Evolutionary conservation across 2,329 filamentous ascomycete species (phyloP), one percentile per base, ranked within the genome.

Genomic region (Xylaria sp.): DNA sequence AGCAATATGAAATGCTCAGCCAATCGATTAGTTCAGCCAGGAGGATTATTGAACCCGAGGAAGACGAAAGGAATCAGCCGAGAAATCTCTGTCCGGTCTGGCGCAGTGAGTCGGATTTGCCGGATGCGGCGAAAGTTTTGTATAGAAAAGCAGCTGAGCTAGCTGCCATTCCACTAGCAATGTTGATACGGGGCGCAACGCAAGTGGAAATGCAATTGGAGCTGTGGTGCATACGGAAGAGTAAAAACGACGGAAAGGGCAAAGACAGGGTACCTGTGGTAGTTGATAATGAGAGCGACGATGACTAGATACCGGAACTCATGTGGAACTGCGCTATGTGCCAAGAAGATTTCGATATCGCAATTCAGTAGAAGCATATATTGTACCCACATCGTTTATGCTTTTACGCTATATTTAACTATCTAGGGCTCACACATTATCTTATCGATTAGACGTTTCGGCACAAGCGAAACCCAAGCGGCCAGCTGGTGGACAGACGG

Each of bases 61-160:
- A 54, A 7, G 58, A 66, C 6, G 66, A 56, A 54, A 77, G 54
- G 67, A 73, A 60, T 65, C 78, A 42, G 69, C 78, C 60, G 63
- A 70, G 73, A 57, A 75, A 77, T 61, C 74, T 74, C n/a, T 79
- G 75, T 55, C 78, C 77, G 1, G 61, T 77, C 9, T 79, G 77
- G 77, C 79, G 80, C 17, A 78, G 65, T 4, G 74, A 79, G n/a
- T 78, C 80, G 4, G 83, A 86, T 8, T 76, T 86, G 34, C 79
- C 82, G 0, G 78, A 79, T 7, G 70, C 73, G 2, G 83, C 82
- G 0, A 83, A 76, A 51, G 70, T 73, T 0, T 82, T 86, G 54
- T 85, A 84, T 67, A 75, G 76, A 12, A 78, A 79, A 67, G 81
- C 81, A 47, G 83, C 84, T 62, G 77, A 77, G 51, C 64, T 80